phyloP scores from a whole-genome alignment of 2,329 filamentous ascomycete genomes.

The Colletotrichum sp. region DNA sequence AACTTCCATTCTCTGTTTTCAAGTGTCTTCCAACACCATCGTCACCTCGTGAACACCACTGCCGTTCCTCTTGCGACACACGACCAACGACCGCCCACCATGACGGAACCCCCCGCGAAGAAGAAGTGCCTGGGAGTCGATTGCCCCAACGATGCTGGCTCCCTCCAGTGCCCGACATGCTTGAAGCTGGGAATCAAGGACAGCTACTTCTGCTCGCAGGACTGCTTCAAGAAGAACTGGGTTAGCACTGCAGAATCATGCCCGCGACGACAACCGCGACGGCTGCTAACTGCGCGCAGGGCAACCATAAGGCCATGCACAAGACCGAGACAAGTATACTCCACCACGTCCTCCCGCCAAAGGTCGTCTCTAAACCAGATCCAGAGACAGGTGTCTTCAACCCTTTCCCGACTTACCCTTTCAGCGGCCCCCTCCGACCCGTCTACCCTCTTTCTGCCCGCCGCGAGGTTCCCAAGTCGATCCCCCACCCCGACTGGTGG shows the following conservation, averaged over 20 bases:
- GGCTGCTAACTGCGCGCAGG: slow-evolving; percentile 50
- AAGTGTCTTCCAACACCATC: background rate
- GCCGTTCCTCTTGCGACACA: background rate
- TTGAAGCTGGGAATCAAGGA: slow-evolving; percentile 86
- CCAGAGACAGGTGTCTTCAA: slow-evolving; percentile 90
- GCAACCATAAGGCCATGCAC: slow-evolving; percentile 81
- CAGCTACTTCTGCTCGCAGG: slow-evolving; percentile 96
- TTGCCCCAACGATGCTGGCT: slow-evolving; percentile 85
- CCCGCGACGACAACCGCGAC: background rate
- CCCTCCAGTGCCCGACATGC: slow-evolving; percentile 93
- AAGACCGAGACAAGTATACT: slow-evolving; percentile 81
- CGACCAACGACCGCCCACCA: slow-evolving; percentile 30
- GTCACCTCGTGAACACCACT: background rate
- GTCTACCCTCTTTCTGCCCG: slow-evolving; percentile 82
- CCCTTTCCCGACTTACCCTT: slow-evolving; percentile 87
- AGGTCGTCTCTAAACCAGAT: slow-evolving; percentile 88
- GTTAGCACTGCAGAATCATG: slow-evolving; percentile 55
- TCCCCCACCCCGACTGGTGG: slow-evolving; percentile 87
- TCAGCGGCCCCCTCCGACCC: slow-evolving; percentile 81
- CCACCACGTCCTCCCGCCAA: slow-evolving; percentile 76
- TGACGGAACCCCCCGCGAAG: slow-evolving; percentile 58
- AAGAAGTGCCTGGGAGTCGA: slow-evolving; percentile 81
- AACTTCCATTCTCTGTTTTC: background rate
- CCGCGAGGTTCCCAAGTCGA: slow-evolving; percentile 77
- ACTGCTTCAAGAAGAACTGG: slow-evolving; percentile 99